phyloP scores from a whole-genome alignment of 768 basidiomycete species.

The Butyriboletus loyo region DNA sequence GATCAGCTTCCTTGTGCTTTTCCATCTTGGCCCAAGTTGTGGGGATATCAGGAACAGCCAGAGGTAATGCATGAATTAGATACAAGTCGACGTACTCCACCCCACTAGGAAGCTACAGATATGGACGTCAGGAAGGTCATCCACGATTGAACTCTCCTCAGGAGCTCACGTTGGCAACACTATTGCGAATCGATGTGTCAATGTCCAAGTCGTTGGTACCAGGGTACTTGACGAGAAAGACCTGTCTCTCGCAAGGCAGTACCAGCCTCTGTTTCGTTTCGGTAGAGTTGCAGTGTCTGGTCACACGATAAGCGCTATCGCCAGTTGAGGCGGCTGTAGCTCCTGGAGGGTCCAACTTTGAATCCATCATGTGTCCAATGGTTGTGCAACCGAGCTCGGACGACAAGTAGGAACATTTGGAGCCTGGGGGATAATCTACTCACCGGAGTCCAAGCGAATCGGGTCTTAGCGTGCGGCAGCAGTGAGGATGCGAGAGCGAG shows the following conservation, averaged over 20 bases:
- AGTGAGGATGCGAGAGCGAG: background rate
- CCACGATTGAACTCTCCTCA: background rate
- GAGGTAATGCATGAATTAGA: slow-evolving; percentile 58
- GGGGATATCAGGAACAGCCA: slow-evolving; percentile 56
- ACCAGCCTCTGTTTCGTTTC: slow-evolving; percentile 55
- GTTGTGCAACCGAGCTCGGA: slow-evolving; percentile 34
- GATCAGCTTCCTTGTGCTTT: slow-evolving; percentile 50
- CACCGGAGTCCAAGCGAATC: slow-evolving; percentile 61
- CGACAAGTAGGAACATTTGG: background rate
- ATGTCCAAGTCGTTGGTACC: slow-evolving; percentile 50
- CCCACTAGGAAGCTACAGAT: slow-evolving; percentile 53
- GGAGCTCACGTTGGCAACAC: slow-evolving; percentile 49
- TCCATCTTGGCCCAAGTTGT: slow-evolving; percentile 66
- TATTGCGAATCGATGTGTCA: slow-evolving; percentile 52
- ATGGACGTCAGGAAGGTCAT: background rate
- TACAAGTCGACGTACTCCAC: slow-evolving; percentile 68
- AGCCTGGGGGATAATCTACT: slow-evolving; percentile 4
- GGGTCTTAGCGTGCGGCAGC: slow-evolving; percentile 19
- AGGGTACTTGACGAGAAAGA: slow-evolving; percentile 56
- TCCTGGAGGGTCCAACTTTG: slow-evolving; percentile 13
- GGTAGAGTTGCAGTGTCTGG: slow-evolving; percentile 60
- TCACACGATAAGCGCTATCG: background rate
- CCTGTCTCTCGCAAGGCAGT: slow-evolving; percentile 47
- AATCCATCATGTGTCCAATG: slow-evolving; percentile 60
- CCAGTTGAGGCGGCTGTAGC: background rate